Evolutionary conservation across 139 green algal genomes (phyloP), one percentile per base, ranked within the genome.

Genomic region (Spirogloea muscicola): DNA sequence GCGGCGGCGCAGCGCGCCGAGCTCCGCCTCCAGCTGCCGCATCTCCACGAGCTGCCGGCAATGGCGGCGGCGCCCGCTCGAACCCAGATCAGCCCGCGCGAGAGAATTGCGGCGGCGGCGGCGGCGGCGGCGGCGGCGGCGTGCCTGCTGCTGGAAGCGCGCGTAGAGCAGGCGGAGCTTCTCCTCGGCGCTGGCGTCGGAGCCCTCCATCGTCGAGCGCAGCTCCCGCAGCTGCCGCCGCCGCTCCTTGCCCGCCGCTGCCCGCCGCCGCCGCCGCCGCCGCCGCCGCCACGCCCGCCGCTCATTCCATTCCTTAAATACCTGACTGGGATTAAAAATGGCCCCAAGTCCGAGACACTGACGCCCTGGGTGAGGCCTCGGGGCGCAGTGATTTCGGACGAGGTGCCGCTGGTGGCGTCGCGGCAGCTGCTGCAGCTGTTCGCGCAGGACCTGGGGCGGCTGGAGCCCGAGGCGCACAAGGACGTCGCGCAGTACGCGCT

Each of bases 401-500:
- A 77, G 3, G 80, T 86, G n/a, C 68, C 80, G 0, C 34, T 86
- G 48, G 67, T 73, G 49, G 62, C 72, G 3, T 69, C 68, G 58
- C 58, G 80, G 49, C 65, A 76, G 67, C 33, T 86, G 10, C 41
- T 86, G 39, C 48, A 78, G 21, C 25, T 38, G 34, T 52, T 86
- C 62, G 59, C 62, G 16, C 10, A 42, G 21, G 67, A 77, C 36
- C 13, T 81, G 76, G 16, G 36, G 18, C 69, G 25, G 40, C 68
- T 85, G 37, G 29, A 63, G 27, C 43, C 49, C 2, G 76, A 84
- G 29, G 31, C 37, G 36, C 72, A 82, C 68, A 82, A 82, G 65
- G 66, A 75, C 3, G 74, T 82, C 3, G 74, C 67, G 49, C 74
- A 80, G n/a, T 40, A 82, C 48, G 66, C 74, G n/a, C 60, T 82